These are phyloP conservation scores for Arachnomyces sp. DNA, from an alignment of 2,329 filamentous ascomycete species.

Conservation along the genomic window DNA sequence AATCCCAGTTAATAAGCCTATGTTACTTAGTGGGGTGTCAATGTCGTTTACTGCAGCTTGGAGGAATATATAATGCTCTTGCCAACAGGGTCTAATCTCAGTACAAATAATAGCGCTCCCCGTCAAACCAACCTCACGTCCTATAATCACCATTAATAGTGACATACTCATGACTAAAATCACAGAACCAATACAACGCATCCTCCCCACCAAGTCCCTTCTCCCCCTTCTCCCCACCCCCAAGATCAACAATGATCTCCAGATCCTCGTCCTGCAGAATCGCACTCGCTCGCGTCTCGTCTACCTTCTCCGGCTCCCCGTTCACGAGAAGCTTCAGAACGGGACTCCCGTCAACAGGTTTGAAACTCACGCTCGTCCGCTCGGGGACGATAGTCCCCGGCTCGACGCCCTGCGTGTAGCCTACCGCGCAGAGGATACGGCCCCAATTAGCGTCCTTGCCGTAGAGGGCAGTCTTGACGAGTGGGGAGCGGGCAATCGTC, in stretches of 20 bases:
- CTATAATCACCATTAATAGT: slow-evolving; percentile 62
- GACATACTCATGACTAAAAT: slow-evolving; percentile 62
- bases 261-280: slow-evolving; percentile 56
- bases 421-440: slow-evolving; percentile 87
- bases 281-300: slow-evolving; percentile 51
- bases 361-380: slow-evolving; percentile 53
- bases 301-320: slow-evolving; percentile 54
- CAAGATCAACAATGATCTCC: slow-evolving; percentile 52
- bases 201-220: slow-evolving; percentile 40
- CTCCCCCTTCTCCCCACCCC: slow-evolving; percentile 39
- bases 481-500: slow-evolving; percentile 79
- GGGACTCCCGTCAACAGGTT: slow-evolving; percentile 49
- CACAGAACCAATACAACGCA: slow-evolving; percentile 57
- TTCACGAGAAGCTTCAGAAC: slow-evolving; percentile 51
- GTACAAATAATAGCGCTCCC: too few species aligned
- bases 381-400: slow-evolving; percentile 42
- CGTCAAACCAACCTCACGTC: slow-evolving; percentile 34
- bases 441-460: slow-evolving; percentile 98
- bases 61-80: too few species aligned
- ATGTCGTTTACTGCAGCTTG: too few species aligned
- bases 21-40: too few species aligned
- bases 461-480: slow-evolving; percentile 96
- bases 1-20: too few species aligned
- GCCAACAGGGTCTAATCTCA: too few species aligned
- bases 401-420: slow-evolving; percentile 56